Conservation (phyloP, 2,329 filamentous ascomycete species). For the Talaromyces marneffei region DNA sequence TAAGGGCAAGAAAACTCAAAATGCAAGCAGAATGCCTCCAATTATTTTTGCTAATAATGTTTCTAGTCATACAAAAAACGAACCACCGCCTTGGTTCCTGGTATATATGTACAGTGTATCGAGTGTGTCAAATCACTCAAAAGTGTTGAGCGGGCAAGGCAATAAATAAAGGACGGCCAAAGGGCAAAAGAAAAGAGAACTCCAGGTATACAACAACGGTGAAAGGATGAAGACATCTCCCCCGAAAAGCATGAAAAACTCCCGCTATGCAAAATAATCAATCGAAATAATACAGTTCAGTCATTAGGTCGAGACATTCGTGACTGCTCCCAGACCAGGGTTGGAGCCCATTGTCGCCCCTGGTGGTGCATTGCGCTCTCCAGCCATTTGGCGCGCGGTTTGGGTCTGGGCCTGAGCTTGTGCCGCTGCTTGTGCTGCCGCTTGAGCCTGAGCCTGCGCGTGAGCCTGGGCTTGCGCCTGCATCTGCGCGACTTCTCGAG, state of each 20-base stretch:
- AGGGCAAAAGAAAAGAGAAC: neutral
- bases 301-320: conserved; percentile 23
- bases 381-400: conserved; percentile 32
- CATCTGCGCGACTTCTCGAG: conserved; percentile 37
- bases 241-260: conserved; percentile 1
- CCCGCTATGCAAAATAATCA: conserved; percentile 13
- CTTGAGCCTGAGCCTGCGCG: conserved; percentile 36
- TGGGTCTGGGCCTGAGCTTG: conserved; percentile 19
- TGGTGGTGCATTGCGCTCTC: conserved; percentile 27
- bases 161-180: conserved; percentile 5
- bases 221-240: conserved; percentile 13
- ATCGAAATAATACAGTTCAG: conserved; percentile 20
- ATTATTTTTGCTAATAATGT: conserved; percentile 28
- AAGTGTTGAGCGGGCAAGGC: neutral
- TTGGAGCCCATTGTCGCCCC: conserved; percentile 26
- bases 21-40: conserved; percentile 1
- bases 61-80: conserved; percentile 33
- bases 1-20: neutral
- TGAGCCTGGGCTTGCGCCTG: conserved; percentile 41
- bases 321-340: conserved; percentile 26
- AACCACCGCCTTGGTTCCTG: conserved; percentile 20
- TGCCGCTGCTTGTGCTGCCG: conserved; percentile 26
- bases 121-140: conserved; percentile 4
- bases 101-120: conserved; percentile 36
- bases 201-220: conserved; percentile 9